Percentiles rank a stretch among this genome's conserved stretches.
Conservation (phyloP, 2,329 filamentous ascomycete species). For the Fusarium transvaalense region DNA sequence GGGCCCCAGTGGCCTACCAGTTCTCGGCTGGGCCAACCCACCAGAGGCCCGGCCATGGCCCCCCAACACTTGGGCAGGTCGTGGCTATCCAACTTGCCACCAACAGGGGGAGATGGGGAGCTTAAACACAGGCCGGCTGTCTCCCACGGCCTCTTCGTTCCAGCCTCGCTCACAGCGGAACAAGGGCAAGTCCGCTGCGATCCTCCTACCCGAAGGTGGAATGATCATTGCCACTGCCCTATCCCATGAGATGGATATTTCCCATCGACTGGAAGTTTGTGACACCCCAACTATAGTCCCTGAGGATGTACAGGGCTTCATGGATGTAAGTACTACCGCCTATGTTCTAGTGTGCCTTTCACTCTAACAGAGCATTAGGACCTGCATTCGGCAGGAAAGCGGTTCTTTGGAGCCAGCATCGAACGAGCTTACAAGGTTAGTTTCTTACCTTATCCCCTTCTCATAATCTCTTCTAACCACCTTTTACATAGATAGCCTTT, state of each 20-base stretch:
- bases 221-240: constrained; percentile 52
- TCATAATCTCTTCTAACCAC: too few species aligned
- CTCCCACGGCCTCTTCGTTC: constrained; percentile 73
- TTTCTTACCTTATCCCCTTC: too few species aligned
- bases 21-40: too few species aligned
- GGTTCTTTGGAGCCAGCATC: constrained; percentile 56
- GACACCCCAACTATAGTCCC: constrained; percentile 49
- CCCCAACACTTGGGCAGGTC: too few species aligned
- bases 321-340: constrained; percentile 57
- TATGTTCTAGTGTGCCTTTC: not conserved
- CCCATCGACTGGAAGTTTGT: constrained; percentile 60
- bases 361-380: constrained; percentile 52
- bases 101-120: too few species aligned
- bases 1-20: too few species aligned
- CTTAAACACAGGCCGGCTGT: constrained; percentile 59
- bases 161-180: constrained; percentile 57
- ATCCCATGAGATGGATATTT: constrained; percentile 62
- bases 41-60: too few species aligned
- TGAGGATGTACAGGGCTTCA: constrained; percentile 58
- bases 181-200: not conserved
- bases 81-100: too few species aligned
- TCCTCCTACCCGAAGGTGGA: constrained; percentile 38
- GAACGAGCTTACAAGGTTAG: too few species aligned
- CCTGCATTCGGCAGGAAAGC: constrained; percentile 52
- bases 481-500: too few species aligned